Evolutionary conservation across 2,329 filamentous ascomycete genomes (phyloP).

Genomic region (Pleochaeta shiraiana): DNA sequence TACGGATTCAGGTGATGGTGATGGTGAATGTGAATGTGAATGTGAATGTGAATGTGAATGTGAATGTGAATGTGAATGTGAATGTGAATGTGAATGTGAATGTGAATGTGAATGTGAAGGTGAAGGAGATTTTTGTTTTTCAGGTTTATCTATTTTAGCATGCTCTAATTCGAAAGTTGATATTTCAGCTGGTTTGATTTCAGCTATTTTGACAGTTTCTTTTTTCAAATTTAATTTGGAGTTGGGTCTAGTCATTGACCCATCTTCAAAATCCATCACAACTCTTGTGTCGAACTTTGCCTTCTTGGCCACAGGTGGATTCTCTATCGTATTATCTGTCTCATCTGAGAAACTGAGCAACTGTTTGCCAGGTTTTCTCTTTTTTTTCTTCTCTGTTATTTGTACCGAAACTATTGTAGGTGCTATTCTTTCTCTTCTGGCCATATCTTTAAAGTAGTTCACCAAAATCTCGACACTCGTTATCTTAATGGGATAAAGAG

Average conservation of each 20-base stretch:
- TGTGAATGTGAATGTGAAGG: no score
- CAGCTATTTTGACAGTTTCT: conserved; percentile 13
- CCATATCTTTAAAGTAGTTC: conserved; percentile 68
- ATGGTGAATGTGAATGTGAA: no score
- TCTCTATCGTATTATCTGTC: conserved; percentile 25
- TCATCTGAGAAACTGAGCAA: conserved; percentile 56
- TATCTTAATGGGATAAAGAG: conserved; percentile 69
- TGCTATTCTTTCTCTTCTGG: conserved; percentile 37
- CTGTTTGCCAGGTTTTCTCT: conserved; percentile 54
- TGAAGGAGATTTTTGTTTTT: conserved; percentile 17
- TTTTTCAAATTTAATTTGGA: conserved; percentile 9
- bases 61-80: no score
- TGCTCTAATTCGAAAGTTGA: no score
- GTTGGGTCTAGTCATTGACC: conserved; percentile 17
- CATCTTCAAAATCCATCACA: conserved; percentile 32
- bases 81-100: no score
- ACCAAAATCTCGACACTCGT: conserved; percentile 51
- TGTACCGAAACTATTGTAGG: conserved; percentile 25
- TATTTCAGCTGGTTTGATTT: conserved; percentile 16
- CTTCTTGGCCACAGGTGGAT: conserved; percentile 44
- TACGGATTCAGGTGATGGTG: conserved; percentile 19
- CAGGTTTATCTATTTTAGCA: no score
- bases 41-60: no score
- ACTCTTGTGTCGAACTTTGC: conserved; percentile 60
- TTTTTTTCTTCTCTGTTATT: conserved; percentile 34